A percentile compares a stretch with the other conserved stretches of the same genome.
These are phyloP conservation scores for Huntiella moniliformis DNA, from an alignment of 2,329 filamentous ascomycete genomes.

Conservation along the genomic window DNA sequence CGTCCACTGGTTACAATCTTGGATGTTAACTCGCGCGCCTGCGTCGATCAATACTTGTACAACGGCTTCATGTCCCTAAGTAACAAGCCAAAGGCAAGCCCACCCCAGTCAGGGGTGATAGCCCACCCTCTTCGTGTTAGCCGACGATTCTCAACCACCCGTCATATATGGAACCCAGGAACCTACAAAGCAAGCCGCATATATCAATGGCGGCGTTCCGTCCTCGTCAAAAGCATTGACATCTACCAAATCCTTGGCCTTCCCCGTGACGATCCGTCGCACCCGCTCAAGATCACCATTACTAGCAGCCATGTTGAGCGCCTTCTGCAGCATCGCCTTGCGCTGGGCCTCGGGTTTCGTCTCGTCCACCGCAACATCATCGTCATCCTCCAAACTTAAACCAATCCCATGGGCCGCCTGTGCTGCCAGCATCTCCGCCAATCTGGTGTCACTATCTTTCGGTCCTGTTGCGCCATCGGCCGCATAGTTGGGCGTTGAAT, in stretches of 20 bases:
- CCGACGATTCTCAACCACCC: background rate
- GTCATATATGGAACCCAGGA: background rate
- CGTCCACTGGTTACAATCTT: constrained; percentile 94
- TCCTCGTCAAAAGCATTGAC: constrained; percentile 82
- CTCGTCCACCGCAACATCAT: constrained; percentile 56
- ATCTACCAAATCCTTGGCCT: constrained; percentile 58
- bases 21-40: constrained; percentile 74
- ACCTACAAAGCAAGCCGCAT: constrained; percentile 88
- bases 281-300: constrained; percentile 83
- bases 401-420: constrained; percentile 73
- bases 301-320: constrained; percentile 84
- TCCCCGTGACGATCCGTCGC: constrained; percentile 52
- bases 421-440: constrained; percentile 91
- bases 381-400: constrained; percentile 57
- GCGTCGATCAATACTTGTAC: constrained; percentile 69
- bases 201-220: constrained; percentile 88
- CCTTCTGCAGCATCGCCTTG: constrained; percentile 62
- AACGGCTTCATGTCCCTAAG: constrained; percentile 69
- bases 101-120: constrained; percentile 10
- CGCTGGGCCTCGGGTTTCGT: constrained; percentile 62
- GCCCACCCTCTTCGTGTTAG: constrained; percentile 6
- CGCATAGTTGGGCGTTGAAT: constrained; percentile 46
- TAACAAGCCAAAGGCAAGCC: background rate
- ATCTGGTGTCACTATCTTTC: constrained; percentile 61
- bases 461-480: constrained; percentile 35